Percentiles rank a stretch among this genome's conserved stretches.
These are phyloP conservation scores for Peniophora sp. DNA, from an alignment of 1,284 basidiomycete species.

Conservation along the genomic window DNA sequence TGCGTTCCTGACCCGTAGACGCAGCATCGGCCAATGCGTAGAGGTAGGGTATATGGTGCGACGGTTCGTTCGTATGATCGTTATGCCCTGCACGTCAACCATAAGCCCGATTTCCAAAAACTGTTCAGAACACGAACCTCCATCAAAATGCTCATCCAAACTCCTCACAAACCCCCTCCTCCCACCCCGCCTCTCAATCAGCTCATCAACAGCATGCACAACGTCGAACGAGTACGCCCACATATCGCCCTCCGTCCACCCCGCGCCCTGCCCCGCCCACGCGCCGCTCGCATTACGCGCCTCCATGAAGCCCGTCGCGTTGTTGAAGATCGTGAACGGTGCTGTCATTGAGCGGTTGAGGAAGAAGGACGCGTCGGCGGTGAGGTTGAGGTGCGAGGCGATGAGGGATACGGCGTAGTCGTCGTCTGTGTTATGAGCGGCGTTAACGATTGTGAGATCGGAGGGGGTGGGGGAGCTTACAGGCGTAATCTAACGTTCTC, in stretches of 20 bases:
- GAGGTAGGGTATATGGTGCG: constrained; percentile 79
- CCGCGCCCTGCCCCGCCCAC: constrained; percentile 64
- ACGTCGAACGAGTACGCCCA: constrained; percentile 81
- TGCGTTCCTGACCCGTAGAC: constrained; percentile 60
- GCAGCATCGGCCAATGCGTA: constrained; percentile 68
- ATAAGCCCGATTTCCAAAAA: background rate
- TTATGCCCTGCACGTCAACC: constrained; percentile 51
- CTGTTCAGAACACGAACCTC: constrained; percentile 28
- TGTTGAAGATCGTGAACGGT: constrained; percentile 65
- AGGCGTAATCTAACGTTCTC: constrained; percentile 73
- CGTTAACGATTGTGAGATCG: background rate
- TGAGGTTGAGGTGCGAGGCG: constrained; percentile 43
- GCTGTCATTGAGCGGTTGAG: constrained; percentile 45
- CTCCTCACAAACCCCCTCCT: constrained; percentile 56
- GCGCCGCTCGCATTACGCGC: constrained; percentile 60
- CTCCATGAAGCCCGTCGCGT: constrained; percentile 74
- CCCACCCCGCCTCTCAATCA: constrained; percentile 62
- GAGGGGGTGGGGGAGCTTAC: constrained; percentile 29
- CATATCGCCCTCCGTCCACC: constrained; percentile 81
- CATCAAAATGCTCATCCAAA: constrained; percentile 72
- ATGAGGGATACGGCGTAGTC: constrained; percentile 69
- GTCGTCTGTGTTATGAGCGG: constrained; percentile 44
- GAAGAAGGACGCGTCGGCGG: constrained; percentile 43
- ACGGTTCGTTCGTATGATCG: constrained; percentile 81
- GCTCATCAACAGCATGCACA: constrained; percentile 58